Base-by-base conservation (phyloP, 257 asterid species). In the Rhazya stricta region DNA sequence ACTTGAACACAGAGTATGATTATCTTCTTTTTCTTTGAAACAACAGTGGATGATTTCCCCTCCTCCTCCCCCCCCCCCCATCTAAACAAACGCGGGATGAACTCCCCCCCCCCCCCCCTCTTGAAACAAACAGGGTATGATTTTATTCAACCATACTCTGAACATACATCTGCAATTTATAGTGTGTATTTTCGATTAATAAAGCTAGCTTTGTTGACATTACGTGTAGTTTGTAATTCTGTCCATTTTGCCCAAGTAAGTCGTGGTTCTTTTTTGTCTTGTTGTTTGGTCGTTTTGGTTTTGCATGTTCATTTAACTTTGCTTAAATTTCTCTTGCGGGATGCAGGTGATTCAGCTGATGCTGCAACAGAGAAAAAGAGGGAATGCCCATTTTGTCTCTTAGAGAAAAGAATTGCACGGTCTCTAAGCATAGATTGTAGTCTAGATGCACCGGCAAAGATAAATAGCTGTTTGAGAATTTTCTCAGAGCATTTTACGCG, bases 341-440 rank as follows among this genome's bases (percentile, higher is more conserved):
- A 72, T 74, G 62, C 73, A 95, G 99, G 99, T 77, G 97, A 92
- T 78, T 79, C 76, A 68, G 97, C 81, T 79, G 77, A 84, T 71
- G 89, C 86, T 57, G 89, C 89, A 37, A 80, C 88, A 69, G 98
- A 88, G 82, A 95, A 90, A 84, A 94, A 87, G 81, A 88, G 91
- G 60, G 99, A 95, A 37, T 95, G 99, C 76, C 96, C 99, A 45
- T 95, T 95, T 86, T 95, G 99, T 88, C 80, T 95, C 72, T 79
- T 95, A 74, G 99, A 95, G 76, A 88, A 79, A 80, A 85, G 99
- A 79, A 95, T 95, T 82, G 82, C 77, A 46, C 88, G 98, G 75
- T 95, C 99, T 9, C 81, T 95, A 86, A 81, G 84, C 74, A 75
- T 81, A 76, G 99, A 95, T n/a, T 79, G 86, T 62, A 80, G 74